Conservation (phyloP, 1,139 yeast species). For the Oligophagozyma castellii region DNA sequence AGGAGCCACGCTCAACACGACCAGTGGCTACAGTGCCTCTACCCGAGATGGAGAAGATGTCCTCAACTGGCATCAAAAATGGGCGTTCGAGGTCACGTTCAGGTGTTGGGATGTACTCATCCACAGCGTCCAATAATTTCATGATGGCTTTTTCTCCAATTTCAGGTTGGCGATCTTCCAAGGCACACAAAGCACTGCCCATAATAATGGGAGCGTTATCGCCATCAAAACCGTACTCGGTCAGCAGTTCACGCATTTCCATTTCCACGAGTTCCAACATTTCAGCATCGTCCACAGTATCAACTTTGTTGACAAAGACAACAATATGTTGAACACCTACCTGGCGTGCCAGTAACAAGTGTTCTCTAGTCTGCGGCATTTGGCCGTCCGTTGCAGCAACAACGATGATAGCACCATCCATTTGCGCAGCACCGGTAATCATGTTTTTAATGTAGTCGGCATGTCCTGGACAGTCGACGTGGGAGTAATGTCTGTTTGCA, state of each 20-base stretch:
- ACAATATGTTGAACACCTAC: conserved; percentile 97
- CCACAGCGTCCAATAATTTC: conserved; percentile 84
- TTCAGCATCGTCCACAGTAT: conserved; percentile 95
- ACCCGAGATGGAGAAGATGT: conserved; percentile 94
- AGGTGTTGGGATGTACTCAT: conserved; percentile 92
- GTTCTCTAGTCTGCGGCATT: conserved; percentile 99
- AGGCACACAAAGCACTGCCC: conserved; percentile 98
- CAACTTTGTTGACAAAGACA: conserved; percentile 96
- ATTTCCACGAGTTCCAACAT: conserved; percentile 98
- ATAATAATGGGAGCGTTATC: conserved; percentile 94
- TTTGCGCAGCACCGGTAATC: conserved; percentile 99
- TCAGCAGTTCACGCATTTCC: conserved; percentile 97
- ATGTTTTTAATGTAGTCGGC: conserved; percentile 97
- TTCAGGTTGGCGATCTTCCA: conserved; percentile 79
- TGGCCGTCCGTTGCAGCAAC: conserved; percentile 99
- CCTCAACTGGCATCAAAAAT: conserved; percentile 95
- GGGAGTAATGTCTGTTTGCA: conserved; percentile 86
- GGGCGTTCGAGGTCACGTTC: conserved; percentile 92
- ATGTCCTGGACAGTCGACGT: conserved; percentile 98
- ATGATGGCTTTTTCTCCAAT: conserved; percentile 79
- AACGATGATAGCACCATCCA: conserved; percentile 99
- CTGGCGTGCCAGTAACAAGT: conserved; percentile 94
- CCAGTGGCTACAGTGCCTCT: conserved; percentile 99
- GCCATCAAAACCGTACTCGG: conserved; percentile 92
- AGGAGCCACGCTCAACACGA: conserved; percentile 94